Evolutionary conservation across 306 rosid species (phyloP), one percentile per base, ranked within the genome.

Genomic region (Cercis canadensis): DNA sequence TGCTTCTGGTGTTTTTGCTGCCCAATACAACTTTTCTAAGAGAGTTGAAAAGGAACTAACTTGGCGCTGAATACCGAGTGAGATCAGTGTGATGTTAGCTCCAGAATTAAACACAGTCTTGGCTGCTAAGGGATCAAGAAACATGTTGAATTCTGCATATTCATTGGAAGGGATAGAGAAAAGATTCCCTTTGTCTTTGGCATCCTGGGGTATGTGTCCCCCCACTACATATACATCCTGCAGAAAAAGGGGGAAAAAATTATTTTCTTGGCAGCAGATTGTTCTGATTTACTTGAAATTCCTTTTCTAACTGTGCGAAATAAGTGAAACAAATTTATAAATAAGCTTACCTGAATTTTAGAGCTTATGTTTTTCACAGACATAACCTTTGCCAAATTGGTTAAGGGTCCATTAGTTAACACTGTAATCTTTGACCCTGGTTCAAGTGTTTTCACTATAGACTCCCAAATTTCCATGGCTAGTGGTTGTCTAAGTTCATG

Each of bases 391-490:
- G 97, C 96, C 69, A 94, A 83, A 85, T 81, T 91, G 56, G 99
- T 94, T 75, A 94, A 81, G 45, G 99, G 99, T 55, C 99, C 99
- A 84, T 89, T 94, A 57, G 96, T 89, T 49, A 94, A 80, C 19
- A 94, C 78, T 47, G 92, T 84, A 74, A 94, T 65, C 86, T 86
- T 89, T n/a, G 91, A 78, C 62, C 77, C 86, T 31, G 90, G 80
- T 33, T 86, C 77, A 32, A 75, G 24, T 80, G 83, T 62, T 65
- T 75, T 74, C 80, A 87, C 64, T 21, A 80, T 37, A 9, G 96
- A 75, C 14, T 86, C 82, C 97, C 97, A 94, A 81, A 91, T 72
- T 81, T 94, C 97, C 75, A 69, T 68, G 7, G 96, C 96, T 34
- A 67, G 73, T 51, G 90, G 79, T 45, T 91, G 99, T 72, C 96